Evolutionary conservation across 1,139 yeast species (phyloP).

Genomic region (Hansenula sp.): DNA sequence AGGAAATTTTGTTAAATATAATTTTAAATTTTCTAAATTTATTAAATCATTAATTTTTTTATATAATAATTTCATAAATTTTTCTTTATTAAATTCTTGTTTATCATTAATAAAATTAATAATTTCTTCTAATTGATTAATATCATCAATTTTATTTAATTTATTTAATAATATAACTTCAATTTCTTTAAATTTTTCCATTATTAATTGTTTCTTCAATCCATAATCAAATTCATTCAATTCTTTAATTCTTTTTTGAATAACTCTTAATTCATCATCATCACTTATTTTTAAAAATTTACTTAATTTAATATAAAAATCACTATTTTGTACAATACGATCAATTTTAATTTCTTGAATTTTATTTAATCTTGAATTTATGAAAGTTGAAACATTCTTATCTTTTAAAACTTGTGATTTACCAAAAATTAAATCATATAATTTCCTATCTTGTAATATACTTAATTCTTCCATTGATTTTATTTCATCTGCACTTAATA

Average conservation of each 20-base stretch:
- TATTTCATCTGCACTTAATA: conserved; percentile 66
- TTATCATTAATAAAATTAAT: not conserved
- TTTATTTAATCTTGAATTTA: conserved; percentile 7
- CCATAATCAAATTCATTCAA: not conserved
- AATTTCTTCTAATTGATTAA: not conserved
- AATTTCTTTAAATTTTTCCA: conserved; percentile 4
- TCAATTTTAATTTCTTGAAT: not conserved
- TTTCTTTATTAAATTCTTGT: not conserved
- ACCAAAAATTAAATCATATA: conserved; percentile 16
- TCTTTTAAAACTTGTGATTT: not conserved
- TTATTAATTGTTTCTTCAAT: not conserved
- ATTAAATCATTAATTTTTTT: not conserved
- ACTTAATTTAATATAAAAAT: not conserved
- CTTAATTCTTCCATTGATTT: conserved; percentile 46
- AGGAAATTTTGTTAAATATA: conserved; percentile 3
- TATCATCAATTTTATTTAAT: not conserved
- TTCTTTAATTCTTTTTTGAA: not conserved
- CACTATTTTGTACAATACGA: not conserved
- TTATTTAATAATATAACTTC: not conserved
- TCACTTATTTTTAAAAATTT: not conserved
- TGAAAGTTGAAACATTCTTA: conserved; percentile 2
- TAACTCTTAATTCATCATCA: not conserved
- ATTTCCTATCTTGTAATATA: conserved; percentile 14
- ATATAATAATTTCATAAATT: not conserved
- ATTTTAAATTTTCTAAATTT: conserved; percentile 8